Evolutionary conservation across 345 rosid species (phyloP).

Genomic region (Salix arbutifolia): DNA sequence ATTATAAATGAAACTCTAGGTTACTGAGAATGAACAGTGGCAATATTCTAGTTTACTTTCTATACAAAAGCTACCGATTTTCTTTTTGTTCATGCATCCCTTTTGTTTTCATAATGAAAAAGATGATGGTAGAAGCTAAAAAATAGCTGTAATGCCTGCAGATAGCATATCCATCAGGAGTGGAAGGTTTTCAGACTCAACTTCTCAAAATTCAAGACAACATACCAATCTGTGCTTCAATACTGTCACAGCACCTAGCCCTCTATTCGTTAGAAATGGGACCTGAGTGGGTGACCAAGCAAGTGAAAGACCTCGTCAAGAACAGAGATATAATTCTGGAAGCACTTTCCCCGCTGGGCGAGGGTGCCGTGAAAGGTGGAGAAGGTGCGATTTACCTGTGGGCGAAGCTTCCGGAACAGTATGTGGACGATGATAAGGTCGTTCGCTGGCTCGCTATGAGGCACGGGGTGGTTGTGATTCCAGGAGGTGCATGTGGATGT

Average conservation of each 20-base stretch:
- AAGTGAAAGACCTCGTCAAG: conserved; percentile 66
- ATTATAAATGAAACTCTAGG: not conserved
- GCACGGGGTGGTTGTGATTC: conserved; percentile 82
- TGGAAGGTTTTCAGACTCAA: conserved; percentile 62
- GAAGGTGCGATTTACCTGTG: conserved; percentile 94
- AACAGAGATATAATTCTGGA: conserved; percentile 67
- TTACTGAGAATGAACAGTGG: no score
- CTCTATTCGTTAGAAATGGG: conserved; percentile 73
- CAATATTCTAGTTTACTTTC: no score
- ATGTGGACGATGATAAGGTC: conserved; percentile 47
- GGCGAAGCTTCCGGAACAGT: conserved; percentile 72
- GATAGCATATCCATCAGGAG: conserved; percentile 86
- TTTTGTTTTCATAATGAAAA: not conserved
- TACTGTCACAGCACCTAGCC: conserved; percentile 79
- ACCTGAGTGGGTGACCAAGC: conserved; percentile 68
- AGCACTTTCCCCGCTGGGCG: conserved; percentile 78
- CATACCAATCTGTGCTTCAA: conserved; percentile 86
- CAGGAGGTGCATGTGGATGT: conserved; percentile 69
- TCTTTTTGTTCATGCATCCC: not conserved
- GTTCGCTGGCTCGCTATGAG: conserved; percentile 78
- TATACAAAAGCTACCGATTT: no score
- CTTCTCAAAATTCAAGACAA: conserved; percentile 90
- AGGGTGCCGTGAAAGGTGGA: conserved; percentile 74
- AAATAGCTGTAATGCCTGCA: conserved; percentile 21
- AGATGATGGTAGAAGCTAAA: not conserved